These are phyloP conservation scores for Barnettozyma populi DNA, from an alignment of 805 yeast species.

Conservation along the genomic window DNA sequence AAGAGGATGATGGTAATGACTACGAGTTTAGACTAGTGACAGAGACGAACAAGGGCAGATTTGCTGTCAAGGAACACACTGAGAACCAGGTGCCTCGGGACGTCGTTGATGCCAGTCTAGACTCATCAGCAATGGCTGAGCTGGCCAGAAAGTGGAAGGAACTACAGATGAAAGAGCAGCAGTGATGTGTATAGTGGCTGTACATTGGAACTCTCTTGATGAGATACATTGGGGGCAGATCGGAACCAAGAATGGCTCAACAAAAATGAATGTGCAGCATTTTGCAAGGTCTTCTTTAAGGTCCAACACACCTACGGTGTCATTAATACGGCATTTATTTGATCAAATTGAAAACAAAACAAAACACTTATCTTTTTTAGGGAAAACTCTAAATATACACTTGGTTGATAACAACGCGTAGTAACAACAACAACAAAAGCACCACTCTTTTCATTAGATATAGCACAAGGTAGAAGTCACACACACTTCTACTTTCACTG, in stretches of 20 bases:
- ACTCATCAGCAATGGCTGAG: slow-evolving; percentile 65
- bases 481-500: slow-evolving; percentile 1
- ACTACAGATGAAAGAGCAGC: slow-evolving; percentile 23
- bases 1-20: slow-evolving; percentile 21
- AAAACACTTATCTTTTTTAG: slow-evolving; percentile 2
- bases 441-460: slow-evolving; percentile 5
- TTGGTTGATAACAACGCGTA: not conserved
- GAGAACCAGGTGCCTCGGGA: slow-evolving; percentile 92
- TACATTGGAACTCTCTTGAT: not conserved
- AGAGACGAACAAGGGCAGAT: slow-evolving; percentile 65
- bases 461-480: slow-evolving; percentile 13
- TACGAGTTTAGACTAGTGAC: slow-evolving; percentile 63
- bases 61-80: slow-evolving; percentile 76
- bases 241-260: not conserved
- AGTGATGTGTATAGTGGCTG: not conserved
- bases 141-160: slow-evolving; percentile 57
- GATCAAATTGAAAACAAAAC: not conserved
- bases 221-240: too few relatives aligned
- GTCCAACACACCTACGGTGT: not conserved
- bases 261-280: too few relatives aligned
- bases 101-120: slow-evolving; percentile 75
- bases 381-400: not conserved
- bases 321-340: not conserved
- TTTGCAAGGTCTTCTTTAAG: too few relatives aligned
- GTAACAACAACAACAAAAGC: not conserved